Base-by-base conservation (phyloP, 2,329 filamentous ascomycete species). In the Paradendryphiella salina region DNA sequence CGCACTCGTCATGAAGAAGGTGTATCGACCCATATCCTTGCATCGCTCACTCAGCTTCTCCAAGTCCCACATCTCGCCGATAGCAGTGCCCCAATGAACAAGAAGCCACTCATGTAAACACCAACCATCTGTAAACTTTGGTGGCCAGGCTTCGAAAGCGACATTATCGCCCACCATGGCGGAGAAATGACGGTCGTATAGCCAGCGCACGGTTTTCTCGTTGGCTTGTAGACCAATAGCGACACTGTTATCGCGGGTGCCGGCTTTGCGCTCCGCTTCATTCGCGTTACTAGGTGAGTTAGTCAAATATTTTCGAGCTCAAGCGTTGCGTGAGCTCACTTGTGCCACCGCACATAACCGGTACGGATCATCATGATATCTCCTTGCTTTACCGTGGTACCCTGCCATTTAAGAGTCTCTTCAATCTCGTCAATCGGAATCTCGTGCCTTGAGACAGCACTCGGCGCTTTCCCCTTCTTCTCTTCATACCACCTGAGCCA, bases 1-100 rank as follows among this genome's bases (percentile, higher is more conserved):
- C 11, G 76, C 76, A 56, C 82, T 85, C 0, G 81, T 84, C 8
- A 87, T 71, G 70, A 87, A 79, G 61, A 87, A 87, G 1, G 76
- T 81, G 67, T 82, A 86, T 14, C 78, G 73, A 32, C 76, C 72
- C 64, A 76, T 72, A 53, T 75, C 75, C 64, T 82, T 83, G 63
- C 83, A 84, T 46, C 80, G 75, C 18, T 72, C 72, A 1, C 79
- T 76, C 33, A 85, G 69, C 32, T 70, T 76, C 49, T 81, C 78
- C 3, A 86, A 70, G 50, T 73, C 68, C 63, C 70, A 72, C 70
- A 73, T 68, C 48, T 73, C 70, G 3, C 69, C 68, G 23, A 72
- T 72, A 0, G 67, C 65, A 6, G 46, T 59, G 5, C 66, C 67
- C 65, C 65, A 71, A 14, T 65, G 63, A 3, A 62, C 59, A 1